Evolutionary conservation across 352 stramenopile species (phyloP).

Genomic region (Peronospora tabacina): DNA sequence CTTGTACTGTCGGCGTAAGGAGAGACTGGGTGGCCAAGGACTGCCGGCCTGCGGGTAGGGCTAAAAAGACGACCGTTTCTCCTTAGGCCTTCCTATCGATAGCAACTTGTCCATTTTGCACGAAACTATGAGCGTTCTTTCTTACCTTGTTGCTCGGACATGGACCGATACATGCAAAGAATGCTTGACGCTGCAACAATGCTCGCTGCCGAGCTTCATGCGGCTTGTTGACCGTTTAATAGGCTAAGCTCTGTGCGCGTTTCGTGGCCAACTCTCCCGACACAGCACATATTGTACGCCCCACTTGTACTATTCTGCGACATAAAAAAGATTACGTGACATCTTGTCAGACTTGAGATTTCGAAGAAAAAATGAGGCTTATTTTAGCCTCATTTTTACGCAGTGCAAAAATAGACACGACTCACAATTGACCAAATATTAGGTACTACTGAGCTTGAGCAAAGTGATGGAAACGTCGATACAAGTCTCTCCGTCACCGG

Average conservation of each 20-base stretch:
- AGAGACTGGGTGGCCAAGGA: constrained; percentile 6
- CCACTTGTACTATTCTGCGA: not conserved
- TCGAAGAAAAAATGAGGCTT: not conserved
- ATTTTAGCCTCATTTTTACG: constrained; percentile 13
- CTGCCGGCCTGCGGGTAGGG: constrained; percentile 9
- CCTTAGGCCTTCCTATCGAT: too few relatives aligned
- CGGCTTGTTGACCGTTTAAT: too few relatives aligned
- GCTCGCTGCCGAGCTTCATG: too few relatives aligned
- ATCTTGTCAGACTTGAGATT: constrained; percentile 18
- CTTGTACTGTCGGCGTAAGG: constrained; percentile 1
- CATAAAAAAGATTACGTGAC: not conserved
- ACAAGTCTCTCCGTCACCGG: constrained; percentile 2
- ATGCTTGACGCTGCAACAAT: too few relatives aligned
- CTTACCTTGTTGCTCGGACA: too few relatives aligned
- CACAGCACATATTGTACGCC: not conserved
- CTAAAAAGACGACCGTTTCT: constrained; percentile 1
- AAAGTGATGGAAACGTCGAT: not conserved
- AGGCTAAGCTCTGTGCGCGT: too few relatives aligned
- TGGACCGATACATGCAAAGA: too few relatives aligned
- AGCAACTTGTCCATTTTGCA: too few relatives aligned
- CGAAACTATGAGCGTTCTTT: not conserved
- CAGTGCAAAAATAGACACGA: not conserved
- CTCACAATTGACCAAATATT: not conserved
- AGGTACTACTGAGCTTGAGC: not conserved
- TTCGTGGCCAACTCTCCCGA: too few relatives aligned